Percentiles rank a stretch among this genome's conserved stretches.
These are phyloP conservation scores for Fusarium sp. DNA, from an alignment of 2,329 filamentous ascomycete genomes.

Conservation along the genomic window DNA sequence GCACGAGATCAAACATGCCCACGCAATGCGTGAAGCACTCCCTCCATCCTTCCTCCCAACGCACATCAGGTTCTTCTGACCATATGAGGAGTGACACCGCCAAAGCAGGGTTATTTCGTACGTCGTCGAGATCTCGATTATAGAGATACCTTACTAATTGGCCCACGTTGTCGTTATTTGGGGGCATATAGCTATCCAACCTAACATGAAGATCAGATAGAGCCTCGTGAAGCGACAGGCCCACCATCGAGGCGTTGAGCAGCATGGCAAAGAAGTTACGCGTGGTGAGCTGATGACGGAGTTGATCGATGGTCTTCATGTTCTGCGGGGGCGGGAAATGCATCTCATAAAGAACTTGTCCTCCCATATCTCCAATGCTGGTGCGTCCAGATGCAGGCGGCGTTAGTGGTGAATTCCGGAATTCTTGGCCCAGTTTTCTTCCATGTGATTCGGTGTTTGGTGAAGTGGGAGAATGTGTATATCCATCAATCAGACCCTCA, in stretches of 20 bases:
- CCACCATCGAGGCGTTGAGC: constrained; percentile 72
- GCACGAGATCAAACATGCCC: constrained; percentile 69
- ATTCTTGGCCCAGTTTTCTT: constrained; percentile 38
- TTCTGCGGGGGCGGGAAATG: constrained; percentile 69
- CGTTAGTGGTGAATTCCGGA: constrained; percentile 30
- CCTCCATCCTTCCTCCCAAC: constrained; percentile 74
- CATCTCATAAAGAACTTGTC: constrained; percentile 70
- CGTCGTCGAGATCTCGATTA: constrained; percentile 70
- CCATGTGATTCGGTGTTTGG: constrained; percentile 54
- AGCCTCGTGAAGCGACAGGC: constrained; percentile 70
- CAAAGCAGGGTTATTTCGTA: constrained; percentile 67
- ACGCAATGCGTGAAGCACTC: constrained; percentile 75
- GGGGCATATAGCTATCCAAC: constrained; percentile 67
- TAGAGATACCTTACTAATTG: constrained; percentile 71
- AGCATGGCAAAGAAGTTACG: constrained; percentile 76
- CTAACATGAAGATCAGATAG: constrained; percentile 70
- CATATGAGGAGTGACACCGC: constrained; percentile 73
- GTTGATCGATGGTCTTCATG: constrained; percentile 58
- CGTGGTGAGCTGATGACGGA: constrained; percentile 71
- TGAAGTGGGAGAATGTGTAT: constrained; percentile 51
- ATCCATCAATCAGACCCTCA: constrained; percentile 63
- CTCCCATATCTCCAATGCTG: constrained; percentile 53
- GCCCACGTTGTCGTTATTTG: constrained; percentile 65
- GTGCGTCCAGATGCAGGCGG: constrained; percentile 57
- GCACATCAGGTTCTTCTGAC: constrained; percentile 70